Evolutionary conservation across 179 eudicot genomes (phyloP).

Genomic region (Drosera spatulata): DNA sequence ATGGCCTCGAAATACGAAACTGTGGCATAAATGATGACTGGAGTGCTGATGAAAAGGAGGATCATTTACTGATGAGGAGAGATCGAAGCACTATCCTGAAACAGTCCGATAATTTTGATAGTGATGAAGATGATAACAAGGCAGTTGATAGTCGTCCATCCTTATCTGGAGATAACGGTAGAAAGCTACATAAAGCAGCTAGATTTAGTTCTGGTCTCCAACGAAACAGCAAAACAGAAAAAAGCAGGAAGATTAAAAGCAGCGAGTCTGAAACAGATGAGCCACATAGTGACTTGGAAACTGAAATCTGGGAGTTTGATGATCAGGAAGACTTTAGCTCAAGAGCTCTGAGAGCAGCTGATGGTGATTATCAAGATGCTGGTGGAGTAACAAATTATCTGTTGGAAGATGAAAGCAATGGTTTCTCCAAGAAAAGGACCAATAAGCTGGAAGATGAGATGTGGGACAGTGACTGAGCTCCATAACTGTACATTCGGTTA

Average conservation of each 20-base stretch:
- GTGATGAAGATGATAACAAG: constrained; percentile 11
- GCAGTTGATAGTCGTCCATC: not conserved
- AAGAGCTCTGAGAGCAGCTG: constrained; percentile 18
- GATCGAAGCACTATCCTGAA: constrained; percentile 4
- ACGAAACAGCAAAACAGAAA: constrained; percentile 8
- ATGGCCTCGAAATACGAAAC: constrained; percentile 8
- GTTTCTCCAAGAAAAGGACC: constrained; percentile 8
- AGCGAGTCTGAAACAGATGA: constrained; percentile 23
- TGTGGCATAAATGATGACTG: constrained; percentile 12
- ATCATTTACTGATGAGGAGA: constrained; percentile 5
- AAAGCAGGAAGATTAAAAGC: constrained; percentile 6
- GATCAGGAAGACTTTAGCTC: constrained; percentile 22
- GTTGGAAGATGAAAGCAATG: constrained; percentile 13
- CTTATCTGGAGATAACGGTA: constrained; percentile 6
- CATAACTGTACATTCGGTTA: constrained; percentile 2
- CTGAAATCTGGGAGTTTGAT: constrained; percentile 27
- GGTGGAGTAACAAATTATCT: constrained; percentile 14
- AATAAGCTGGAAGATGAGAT: constrained; percentile 33
- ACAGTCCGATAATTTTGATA: constrained; percentile 8
- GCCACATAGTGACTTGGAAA: constrained; percentile 30
- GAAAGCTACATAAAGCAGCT: constrained; percentile 5
- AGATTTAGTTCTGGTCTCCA: constrained; percentile 7
- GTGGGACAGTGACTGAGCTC: constrained; percentile 71
- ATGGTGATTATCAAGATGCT: constrained; percentile 21
- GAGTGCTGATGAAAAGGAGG: constrained; percentile 22